Evolutionary conservation across 805 yeast species (phyloP).

Genomic region (Pichia exigua): DNA sequence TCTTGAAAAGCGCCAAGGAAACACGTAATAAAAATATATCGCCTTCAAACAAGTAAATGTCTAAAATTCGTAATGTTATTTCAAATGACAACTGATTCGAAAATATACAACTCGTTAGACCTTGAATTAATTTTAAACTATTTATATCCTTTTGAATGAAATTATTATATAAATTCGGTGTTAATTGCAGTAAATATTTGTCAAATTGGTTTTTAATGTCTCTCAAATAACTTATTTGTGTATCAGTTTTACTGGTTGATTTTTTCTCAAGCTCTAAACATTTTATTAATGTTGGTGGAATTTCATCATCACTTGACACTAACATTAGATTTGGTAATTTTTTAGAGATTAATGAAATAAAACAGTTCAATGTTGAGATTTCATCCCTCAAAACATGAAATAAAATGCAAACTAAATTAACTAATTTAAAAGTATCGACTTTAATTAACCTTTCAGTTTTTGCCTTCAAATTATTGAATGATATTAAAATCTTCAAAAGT

Average conservation of each 20-base stretch:
- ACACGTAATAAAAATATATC: constrained; percentile 47
- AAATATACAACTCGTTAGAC: constrained; percentile 38
- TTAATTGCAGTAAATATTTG: constrained; percentile 36
- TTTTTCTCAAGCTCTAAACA: constrained; percentile 11
- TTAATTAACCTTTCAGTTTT: constrained; percentile 7
- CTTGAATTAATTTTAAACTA: constrained; percentile 36
- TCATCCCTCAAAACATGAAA: constrained; percentile 20
- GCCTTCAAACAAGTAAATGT: constrained; percentile 55
- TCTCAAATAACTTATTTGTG: constrained; percentile 22
- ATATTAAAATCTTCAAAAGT: constrained; percentile 18
- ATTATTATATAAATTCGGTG: constrained; percentile 42
- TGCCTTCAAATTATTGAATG: constrained; percentile 15
- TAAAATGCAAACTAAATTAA: constrained; percentile 23
- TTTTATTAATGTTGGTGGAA: constrained; percentile 8
- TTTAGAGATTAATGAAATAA: constrained; percentile 21
- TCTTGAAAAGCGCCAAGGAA: constrained; percentile 43
- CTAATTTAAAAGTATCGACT: constrained; percentile 11
- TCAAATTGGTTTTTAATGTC: constrained; percentile 41
- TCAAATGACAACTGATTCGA: constrained; percentile 40
- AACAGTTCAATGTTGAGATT: constrained; percentile 18
- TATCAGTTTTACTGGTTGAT: not conserved
- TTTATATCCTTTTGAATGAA: constrained; percentile 36
- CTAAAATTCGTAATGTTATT: constrained; percentile 42
- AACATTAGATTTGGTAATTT: constrained; percentile 21
- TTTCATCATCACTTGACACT: not conserved